Evolutionary conservation across 306 rosid species (phyloP).

Genomic region (Cucumis hystrix): DNA sequence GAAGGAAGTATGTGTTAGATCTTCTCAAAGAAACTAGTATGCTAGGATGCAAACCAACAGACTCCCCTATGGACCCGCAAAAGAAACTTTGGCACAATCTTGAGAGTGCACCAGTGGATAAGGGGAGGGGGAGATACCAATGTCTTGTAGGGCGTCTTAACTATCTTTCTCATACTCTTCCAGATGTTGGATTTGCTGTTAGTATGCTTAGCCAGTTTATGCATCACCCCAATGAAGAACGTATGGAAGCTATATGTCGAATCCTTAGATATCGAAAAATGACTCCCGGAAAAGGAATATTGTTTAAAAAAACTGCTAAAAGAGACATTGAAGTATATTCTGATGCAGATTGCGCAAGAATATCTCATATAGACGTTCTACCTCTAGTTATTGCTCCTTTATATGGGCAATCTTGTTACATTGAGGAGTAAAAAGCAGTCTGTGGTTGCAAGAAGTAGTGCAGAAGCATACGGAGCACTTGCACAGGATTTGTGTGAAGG

Average conservation of each 20-base stretch:
- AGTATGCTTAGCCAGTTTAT: background rate
- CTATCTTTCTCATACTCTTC: background rate
- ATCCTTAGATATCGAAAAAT: background rate
- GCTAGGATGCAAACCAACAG: background rate
- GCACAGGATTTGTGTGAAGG: background rate
- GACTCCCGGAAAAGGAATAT: background rate
- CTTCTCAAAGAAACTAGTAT: background rate
- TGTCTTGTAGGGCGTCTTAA: background rate
- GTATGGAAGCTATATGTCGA: background rate
- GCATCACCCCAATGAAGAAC: background rate
- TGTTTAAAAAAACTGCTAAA: background rate
- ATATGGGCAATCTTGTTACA: background rate
- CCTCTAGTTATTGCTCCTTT: background rate
- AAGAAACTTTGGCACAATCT: background rate
- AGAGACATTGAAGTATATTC: background rate
- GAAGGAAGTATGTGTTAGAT: background rate
- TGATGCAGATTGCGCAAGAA: background rate
- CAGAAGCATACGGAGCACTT: background rate
- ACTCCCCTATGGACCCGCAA: background rate
- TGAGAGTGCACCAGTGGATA: background rate
- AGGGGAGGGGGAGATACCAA: background rate
- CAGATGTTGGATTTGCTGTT: background rate
- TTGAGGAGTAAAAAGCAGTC: background rate
- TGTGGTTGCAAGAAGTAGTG: background rate
- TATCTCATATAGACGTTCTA: background rate